These are phyloP conservation scores for Stagonosporopsis rhizophila DNA, from an alignment of 2,329 filamentous ascomycete species.

Conservation along the genomic window DNA sequence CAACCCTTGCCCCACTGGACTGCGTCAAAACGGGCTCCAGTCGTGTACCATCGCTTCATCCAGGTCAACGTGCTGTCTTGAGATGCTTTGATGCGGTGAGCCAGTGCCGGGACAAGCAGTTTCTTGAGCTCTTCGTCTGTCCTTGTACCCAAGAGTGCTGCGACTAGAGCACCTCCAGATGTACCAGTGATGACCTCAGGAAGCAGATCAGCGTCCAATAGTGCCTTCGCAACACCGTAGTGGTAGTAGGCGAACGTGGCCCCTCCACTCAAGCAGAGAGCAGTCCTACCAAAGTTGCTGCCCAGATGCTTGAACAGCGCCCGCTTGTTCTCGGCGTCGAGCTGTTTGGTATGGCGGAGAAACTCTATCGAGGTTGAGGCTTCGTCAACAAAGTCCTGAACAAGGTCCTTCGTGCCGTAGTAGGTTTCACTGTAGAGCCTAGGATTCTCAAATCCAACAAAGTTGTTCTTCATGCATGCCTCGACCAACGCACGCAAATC, in stretches of 20 bases:
- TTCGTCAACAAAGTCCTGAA: conserved; percentile 90
- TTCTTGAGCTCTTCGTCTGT: conserved; percentile 90
- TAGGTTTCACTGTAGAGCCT: conserved; percentile 97
- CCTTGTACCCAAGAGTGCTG: conserved; percentile 83
- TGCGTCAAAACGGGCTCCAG: conserved; percentile 92
- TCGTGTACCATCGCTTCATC: conserved; percentile 86
- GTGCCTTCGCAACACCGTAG: conserved; percentile 87
- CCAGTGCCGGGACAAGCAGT: conserved; percentile 85
- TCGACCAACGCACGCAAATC: conserved; percentile 81
- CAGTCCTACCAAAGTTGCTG: conserved; percentile 90
- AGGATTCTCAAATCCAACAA: conserved; percentile 92
- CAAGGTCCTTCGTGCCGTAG: conserved; percentile 93
- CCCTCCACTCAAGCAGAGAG: conserved; percentile 89
- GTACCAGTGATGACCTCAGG: conserved; percentile 97
- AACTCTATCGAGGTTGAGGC: conserved; percentile 73
- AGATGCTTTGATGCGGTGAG: conserved; percentile 83
- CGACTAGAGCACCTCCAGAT: conserved; percentile 89
- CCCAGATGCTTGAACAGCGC: conserved; percentile 85
- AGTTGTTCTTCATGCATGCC: conserved; percentile 96
- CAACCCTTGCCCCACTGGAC: conserved; percentile 87
- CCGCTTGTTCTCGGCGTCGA: conserved; percentile 77
- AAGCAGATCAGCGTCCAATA: conserved; percentile 83
- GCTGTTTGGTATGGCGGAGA: conserved; percentile 70
- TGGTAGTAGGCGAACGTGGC: conserved; percentile 97
- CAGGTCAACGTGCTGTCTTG: conserved; percentile 78